Evolutionary conservation across 192 early-diverging fungal genomes (phyloP).

Genomic region (Phlyctochytrium bullatum): DNA sequence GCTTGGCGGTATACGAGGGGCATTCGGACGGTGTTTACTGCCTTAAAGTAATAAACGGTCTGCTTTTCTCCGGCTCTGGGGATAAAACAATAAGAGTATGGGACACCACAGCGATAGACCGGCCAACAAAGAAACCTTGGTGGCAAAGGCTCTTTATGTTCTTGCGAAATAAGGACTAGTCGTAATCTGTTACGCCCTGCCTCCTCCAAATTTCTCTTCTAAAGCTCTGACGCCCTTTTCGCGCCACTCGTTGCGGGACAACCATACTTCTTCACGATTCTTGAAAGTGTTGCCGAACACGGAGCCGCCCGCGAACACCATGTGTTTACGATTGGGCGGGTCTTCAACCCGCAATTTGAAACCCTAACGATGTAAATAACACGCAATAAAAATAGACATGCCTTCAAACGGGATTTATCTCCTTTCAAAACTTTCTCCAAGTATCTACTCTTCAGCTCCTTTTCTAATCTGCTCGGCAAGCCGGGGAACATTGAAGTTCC

Average conservation of each 20-base stretch:
- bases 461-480: slow-evolving; percentile 93
- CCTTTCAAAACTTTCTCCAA: slow-evolving; percentile 83
- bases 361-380: slow-evolving; percentile 55
- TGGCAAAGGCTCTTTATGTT: background rate
- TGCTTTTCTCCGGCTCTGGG: slow-evolving; percentile 47
- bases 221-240: slow-evolving; percentile 80
- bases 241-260: slow-evolving; percentile 91
- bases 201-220: slow-evolving; percentile 41
- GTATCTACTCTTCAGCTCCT: slow-evolving; percentile 97
- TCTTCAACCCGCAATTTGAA: slow-evolving; percentile 98
- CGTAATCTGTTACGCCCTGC: background rate
- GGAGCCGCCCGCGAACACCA: slow-evolving; percentile 97
- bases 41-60: slow-evolving; percentile 37
- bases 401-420: slow-evolving; percentile 75
- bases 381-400: slow-evolving; percentile 32
- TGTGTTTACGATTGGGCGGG: slow-evolving; percentile 96
- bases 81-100: slow-evolving; percentile 48
- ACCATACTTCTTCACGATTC: slow-evolving; percentile 84
- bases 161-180: background rate
- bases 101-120: slow-evolving; percentile 25
- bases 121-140: background rate
- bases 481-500: slow-evolving; percentile 99
- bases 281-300: slow-evolving; percentile 96
- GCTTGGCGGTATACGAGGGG: slow-evolving; percentile 41
- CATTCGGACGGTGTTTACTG: slow-evolving; percentile 60